Percentiles rank a stretch among this genome's conserved stretches.
These are phyloP conservation scores for Chalaropsis ovoidea DNA, from an alignment of 2,329 filamentous ascomycete species.

Conservation along the genomic window DNA sequence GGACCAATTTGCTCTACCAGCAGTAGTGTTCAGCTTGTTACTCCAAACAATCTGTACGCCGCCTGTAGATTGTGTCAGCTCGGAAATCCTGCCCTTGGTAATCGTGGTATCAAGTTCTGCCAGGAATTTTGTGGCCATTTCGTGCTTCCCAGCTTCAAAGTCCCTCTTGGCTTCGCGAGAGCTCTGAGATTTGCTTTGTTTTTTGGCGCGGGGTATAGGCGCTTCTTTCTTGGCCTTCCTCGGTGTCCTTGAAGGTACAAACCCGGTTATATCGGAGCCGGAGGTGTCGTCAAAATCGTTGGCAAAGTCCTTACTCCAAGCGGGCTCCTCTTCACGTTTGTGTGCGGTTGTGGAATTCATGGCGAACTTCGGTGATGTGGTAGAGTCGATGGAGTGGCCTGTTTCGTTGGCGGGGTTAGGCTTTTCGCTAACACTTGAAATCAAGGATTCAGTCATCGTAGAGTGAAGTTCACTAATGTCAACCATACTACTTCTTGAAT, in stretches of 20 bases:
- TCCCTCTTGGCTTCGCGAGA: slow-evolving; percentile 43
- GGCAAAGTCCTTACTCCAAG: slow-evolving; percentile 50
- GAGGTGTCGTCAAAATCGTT: slow-evolving; percentile 57
- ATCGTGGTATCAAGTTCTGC: slow-evolving; percentile 57
- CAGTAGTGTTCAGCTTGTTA: slow-evolving; percentile 69
- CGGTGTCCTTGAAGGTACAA: slow-evolving; percentile 2
- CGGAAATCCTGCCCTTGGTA: slow-evolving; percentile 48
- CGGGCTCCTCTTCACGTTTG: slow-evolving; percentile 44
- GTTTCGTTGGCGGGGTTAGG: background rate
- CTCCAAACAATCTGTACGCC: slow-evolving; percentile 64
- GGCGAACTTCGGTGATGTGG: background rate
- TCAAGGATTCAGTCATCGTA: background rate
- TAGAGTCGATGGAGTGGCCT: background rate
- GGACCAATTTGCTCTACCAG: slow-evolving; percentile 64
- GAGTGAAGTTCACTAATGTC: background rate
- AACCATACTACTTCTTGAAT: background rate
- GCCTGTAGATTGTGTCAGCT: slow-evolving; percentile 52
- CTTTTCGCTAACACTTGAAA: background rate
- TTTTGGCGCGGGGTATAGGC: slow-evolving; percentile 13
- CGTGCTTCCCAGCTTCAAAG: slow-evolving; percentile 54
- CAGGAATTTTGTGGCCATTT: slow-evolving; percentile 55
- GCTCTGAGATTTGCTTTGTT: slow-evolving; percentile 32
- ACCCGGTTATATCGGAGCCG: slow-evolving; percentile 35
- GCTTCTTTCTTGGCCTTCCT: slow-evolving; percentile 22
- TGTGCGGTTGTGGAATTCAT: slow-evolving; percentile 42